Conservation (phyloP, 1,284 basidiomycete genomes). For the Waitea zeae region DNA sequence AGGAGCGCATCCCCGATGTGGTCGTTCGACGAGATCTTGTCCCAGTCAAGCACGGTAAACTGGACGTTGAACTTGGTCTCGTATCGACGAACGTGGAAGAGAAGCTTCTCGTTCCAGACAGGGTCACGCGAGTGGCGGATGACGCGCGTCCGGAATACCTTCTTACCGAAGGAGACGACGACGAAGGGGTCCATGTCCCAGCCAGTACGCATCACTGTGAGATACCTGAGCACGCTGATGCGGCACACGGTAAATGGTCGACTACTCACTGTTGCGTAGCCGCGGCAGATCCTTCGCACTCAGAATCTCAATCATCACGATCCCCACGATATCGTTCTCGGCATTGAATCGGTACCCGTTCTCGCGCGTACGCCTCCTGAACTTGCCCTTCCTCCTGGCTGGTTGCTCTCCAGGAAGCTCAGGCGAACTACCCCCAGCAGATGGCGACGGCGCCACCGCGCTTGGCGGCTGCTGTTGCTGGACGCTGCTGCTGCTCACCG, state of each 20-base stretch:
- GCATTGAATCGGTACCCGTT: slow-evolving; percentile 36
- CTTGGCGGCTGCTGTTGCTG: neutral
- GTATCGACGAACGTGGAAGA: slow-evolving; percentile 87
- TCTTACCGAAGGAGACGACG: slow-evolving; percentile 91
- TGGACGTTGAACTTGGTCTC: slow-evolving; percentile 68
- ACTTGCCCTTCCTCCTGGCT: neutral
- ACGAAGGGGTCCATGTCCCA: slow-evolving; percentile 98
- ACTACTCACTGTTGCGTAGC: slow-evolving; percentile 65
- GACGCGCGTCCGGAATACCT: slow-evolving; percentile 88
- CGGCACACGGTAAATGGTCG: neutral
- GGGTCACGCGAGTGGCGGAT: slow-evolving; percentile 84
- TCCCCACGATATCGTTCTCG: slow-evolving; percentile 72
- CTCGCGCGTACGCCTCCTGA: neutral
- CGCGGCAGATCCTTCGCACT: slow-evolving; percentile 72
- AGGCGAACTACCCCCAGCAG: neutral
- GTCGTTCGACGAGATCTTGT: slow-evolving; percentile 83
- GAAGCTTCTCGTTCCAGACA: slow-evolving; percentile 87
- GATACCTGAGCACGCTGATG: neutral
- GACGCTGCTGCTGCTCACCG: neutral
- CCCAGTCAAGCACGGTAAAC: slow-evolving; percentile 85
- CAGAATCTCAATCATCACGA: slow-evolving; percentile 69
- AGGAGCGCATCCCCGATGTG: slow-evolving; percentile 66
- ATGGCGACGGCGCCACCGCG: neutral
- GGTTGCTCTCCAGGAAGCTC: neutral
- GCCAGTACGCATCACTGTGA: slow-evolving; percentile 60